Evolutionary conservation across 148 eudicot species (phyloP).

Genomic region (Nepenthes mirabilis): DNA sequence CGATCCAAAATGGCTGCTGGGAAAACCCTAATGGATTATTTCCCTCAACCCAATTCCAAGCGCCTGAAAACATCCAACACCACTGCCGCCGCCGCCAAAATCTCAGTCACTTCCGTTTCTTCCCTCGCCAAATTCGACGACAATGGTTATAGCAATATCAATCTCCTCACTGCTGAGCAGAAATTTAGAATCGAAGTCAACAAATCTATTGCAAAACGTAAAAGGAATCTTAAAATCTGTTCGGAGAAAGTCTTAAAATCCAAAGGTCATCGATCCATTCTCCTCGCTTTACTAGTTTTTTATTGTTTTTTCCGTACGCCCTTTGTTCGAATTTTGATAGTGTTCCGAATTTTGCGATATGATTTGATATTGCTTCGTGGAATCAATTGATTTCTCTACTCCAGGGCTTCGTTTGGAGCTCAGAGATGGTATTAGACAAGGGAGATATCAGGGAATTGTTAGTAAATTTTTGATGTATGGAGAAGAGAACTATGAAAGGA

Average conservation of each 20-base stretch:
- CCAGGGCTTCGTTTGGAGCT: no score
- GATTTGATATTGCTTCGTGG: no score
- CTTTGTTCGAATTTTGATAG: no score
- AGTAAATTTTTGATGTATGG: no score
- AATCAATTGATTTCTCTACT: no score
- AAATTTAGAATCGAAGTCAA: slow-evolving; percentile 44
- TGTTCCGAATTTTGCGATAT: no score
- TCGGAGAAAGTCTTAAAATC: slow-evolving; percentile 30
- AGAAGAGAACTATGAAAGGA: no score
- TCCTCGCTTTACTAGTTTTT: background rate
- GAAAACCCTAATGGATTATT: slow-evolving; percentile 64
- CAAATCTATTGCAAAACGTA: slow-evolving; percentile 43
- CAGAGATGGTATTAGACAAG: no score
- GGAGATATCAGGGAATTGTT: no score
- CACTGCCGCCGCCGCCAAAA: slow-evolving; percentile 3
- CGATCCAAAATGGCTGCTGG: slow-evolving; percentile 19
- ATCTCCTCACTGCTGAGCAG: slow-evolving; percentile 33
- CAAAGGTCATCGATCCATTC: slow-evolving; percentile 25
- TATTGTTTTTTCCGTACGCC: background rate
- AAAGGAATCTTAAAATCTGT: slow-evolving; percentile 45
- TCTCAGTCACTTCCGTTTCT: slow-evolving; percentile 7
- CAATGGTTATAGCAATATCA: background rate
- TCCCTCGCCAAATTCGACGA: background rate
- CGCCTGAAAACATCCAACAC: slow-evolving; percentile 36
- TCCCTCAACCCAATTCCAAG: slow-evolving; percentile 43